These are phyloP conservation scores for Phytopythium cucurbitacearum DNA, from an alignment of 352 stramenopile species.

Conservation along the genomic window DNA sequence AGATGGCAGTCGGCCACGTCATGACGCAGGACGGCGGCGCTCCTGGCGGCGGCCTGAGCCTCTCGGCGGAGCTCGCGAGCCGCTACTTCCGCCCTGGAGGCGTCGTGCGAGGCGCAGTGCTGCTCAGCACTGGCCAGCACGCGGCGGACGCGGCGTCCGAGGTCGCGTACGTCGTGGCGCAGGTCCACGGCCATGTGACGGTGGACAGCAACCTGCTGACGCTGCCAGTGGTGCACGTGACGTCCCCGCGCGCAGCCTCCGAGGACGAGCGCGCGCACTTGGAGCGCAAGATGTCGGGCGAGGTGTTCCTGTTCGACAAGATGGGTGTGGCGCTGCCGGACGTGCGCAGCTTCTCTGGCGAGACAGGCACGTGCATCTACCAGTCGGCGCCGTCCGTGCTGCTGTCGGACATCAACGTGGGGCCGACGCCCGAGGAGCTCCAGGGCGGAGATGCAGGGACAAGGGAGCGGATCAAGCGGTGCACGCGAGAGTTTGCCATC, in stretches of 20 bases:
- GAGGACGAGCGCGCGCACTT: constrained; percentile 14
- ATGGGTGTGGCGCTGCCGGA: constrained; percentile 22
- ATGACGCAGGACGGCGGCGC: constrained; percentile 1
- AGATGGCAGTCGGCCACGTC: constrained; percentile 21
- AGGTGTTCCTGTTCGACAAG: constrained; percentile 22
- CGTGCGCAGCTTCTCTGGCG: constrained; percentile 45
- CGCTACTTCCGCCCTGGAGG: constrained; percentile 47
- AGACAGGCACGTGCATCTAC: constrained; percentile 58
- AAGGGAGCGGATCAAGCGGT: constrained; percentile 29
- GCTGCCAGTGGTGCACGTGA: constrained; percentile 88
- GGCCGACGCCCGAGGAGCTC: constrained; percentile 28
- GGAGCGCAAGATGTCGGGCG: constrained; percentile 14
- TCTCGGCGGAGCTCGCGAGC: constrained; percentile 37
- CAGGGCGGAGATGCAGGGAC: constrained; percentile 1
- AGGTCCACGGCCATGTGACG: constrained; percentile 74
- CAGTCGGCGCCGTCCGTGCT: constrained; percentile 42
- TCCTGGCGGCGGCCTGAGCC: constrained; percentile 9
- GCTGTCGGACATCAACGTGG: constrained; percentile 56
- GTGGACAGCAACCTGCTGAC: constrained; percentile 93
- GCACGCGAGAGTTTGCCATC: constrained; percentile 49
- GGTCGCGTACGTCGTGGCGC: constrained; percentile 45
- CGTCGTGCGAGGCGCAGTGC: constrained; percentile 49
- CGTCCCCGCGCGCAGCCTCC: constrained; percentile 44
- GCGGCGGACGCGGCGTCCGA: constrained; percentile 25
- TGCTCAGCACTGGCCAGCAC: constrained; percentile 28